A percentile compares a stretch with the other conserved stretches of the same genome.
Evolutionary conservation across 1,139 yeast genomes (phyloP).

Genomic region (Debaryomyces psychrophilus): DNA sequence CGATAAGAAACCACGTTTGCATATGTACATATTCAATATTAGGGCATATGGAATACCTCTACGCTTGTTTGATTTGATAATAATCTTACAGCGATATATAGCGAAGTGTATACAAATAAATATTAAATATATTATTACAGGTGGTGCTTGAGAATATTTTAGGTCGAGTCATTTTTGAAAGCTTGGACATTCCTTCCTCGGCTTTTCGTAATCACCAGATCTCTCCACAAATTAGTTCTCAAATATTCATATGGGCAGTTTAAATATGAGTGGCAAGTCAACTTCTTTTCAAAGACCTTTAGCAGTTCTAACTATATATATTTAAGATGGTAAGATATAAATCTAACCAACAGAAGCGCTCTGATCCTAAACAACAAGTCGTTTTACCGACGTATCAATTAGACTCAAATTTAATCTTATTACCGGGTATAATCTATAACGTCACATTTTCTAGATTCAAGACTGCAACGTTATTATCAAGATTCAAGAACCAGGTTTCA

Average conservation of each 20-base stretch:
- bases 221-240: slow-evolving; percentile 7
- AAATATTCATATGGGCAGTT: slow-evolving; percentile 2
- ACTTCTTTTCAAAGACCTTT: not conserved
- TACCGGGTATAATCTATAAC: slow-evolving; percentile 65
- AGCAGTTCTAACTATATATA: not conserved
- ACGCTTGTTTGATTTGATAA: too few relatives aligned
- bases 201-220: slow-evolving; percentile 5
- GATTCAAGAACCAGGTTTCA: slow-evolving; percentile 36
- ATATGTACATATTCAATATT: too few relatives aligned
- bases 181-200: slow-evolving; percentile 3
- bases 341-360: not conserved
- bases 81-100: too few relatives aligned
- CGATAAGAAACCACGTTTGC: too few relatives aligned
- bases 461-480: slow-evolving; percentile 51
- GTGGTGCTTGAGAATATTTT: too few relatives aligned
- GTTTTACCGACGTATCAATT: slow-evolving; percentile 46
- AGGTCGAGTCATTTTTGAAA: slow-evolving; percentile 2
- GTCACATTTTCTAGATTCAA: slow-evolving; percentile 53
- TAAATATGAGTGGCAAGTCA: slow-evolving; percentile 4
- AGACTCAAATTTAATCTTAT: slow-evolving; percentile 51
- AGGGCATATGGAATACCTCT: too few relatives aligned
- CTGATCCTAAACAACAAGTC: slow-evolving; percentile 19
- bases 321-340: slow-evolving; percentile 12
- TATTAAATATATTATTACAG: too few relatives aligned
- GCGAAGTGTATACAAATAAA: too few relatives aligned